Evolutionary conservation across 2,329 filamentous ascomycete species (phyloP).

Genomic region (Phialemoniopsis sp.): DNA sequence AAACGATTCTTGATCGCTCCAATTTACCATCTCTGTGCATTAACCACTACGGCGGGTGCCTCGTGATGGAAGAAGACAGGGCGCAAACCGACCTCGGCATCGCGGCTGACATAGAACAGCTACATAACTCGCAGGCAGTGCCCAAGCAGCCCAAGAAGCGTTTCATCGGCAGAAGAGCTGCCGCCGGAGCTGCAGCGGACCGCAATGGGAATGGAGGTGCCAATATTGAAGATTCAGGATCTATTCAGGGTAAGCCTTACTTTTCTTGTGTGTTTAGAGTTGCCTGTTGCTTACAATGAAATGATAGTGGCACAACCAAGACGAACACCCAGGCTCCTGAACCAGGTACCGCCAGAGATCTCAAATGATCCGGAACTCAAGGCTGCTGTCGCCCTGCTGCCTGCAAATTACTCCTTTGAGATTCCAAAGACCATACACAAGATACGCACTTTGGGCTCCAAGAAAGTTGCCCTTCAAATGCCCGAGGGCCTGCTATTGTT

Average conservation of each 20-base stretch:
- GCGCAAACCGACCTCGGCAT: conserved; percentile 67
- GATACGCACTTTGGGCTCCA: conserved; percentile 75
- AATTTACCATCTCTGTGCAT: no score
- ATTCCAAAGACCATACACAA: conserved; percentile 97
- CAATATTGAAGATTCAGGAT: conserved; percentile 37
- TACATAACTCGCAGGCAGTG: conserved; percentile 25
- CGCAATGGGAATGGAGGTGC: conserved; percentile 12
- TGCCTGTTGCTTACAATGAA: no score
- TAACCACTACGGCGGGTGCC: no score
- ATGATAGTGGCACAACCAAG: conserved; percentile 64
- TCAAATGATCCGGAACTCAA: conserved; percentile 81
- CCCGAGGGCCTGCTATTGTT: conserved; percentile 93
- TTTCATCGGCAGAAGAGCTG: conserved; percentile 81
- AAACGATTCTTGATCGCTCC: no score
- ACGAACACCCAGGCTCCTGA: conserved; percentile 74
- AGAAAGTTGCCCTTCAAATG: conserved; percentile 90
- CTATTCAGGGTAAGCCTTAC: no score
- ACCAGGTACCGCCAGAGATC: conserved; percentile 86
- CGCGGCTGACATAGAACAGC: conserved; percentile 60
- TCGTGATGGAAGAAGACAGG: conserved; percentile 71
- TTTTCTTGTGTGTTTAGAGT: no score
- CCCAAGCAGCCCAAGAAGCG: conserved; percentile 79
- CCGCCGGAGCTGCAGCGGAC: conserved; percentile 52
- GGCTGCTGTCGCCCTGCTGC: conserved; percentile 80
- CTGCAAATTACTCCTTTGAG: conserved; percentile 97